Base-by-base conservation (phyloP, 768 basidiomycete species). In the Mrakia frigida region DNA sequence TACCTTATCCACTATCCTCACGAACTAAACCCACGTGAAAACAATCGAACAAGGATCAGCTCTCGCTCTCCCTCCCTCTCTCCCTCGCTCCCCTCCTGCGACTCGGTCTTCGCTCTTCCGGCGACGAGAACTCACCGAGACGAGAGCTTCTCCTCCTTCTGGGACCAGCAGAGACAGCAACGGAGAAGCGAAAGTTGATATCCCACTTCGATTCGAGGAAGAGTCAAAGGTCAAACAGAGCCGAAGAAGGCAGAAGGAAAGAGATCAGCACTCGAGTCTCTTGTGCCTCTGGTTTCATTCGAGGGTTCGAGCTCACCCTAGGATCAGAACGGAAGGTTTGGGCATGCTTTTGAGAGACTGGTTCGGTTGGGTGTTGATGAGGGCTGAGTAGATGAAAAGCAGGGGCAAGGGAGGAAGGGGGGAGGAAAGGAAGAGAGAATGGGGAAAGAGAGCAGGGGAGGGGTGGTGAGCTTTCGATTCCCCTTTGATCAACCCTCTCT, bases 71-170 rank as follows among this genome's bases (percentile, higher is more conserved):
- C 63, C 25, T 35, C 61, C 25, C 39, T 41, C 39, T 6, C 39
- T 13, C 10, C 60, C 60, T 11, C 33, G 10, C 10, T 2, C 13
- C 10, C 13, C 18, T 18, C 37, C 35, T 65, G 6, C 33, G 21
- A 31, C 63, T 63, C 33, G 21, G 18, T 31, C 33, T 65, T 39
- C 31, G 21, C 31, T 43, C 37, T 25, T 33, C 46, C 39, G 46
- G 13, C 31, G 18, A 56, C 53, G 74, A 61, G 70, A 33, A 84
- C 90, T 73, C 82, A 93, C 92, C 71, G 90, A 89, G 72, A 92
- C 92, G 35, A 91, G 85, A 37, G 89, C 84, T 77, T 89, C 88
- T 52, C 89, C 91, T 63, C 89, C 85, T 10, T 88, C 80, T 3
- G 91, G 91, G 52, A 92, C 88, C 21, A 94, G 87, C 33, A 43